These are phyloP conservation scores for Oldenlandia corymbosa DNA, from an alignment of 257 asterid genomes.

Conservation along the genomic window DNA sequence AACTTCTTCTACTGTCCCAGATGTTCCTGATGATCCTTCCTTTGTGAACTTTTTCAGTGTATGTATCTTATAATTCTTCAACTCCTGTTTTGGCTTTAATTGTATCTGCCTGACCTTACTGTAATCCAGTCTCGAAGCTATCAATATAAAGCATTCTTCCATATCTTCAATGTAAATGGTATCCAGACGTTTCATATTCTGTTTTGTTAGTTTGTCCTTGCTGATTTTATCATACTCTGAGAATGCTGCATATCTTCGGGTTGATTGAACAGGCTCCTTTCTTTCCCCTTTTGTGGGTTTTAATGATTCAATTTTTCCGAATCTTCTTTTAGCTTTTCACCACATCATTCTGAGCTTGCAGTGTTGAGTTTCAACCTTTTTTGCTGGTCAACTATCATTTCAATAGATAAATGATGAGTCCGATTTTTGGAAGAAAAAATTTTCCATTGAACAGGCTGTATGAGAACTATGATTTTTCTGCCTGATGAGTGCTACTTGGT, in stretches of 20 bases:
- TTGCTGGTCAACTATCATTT: neutral
- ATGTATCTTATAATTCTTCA: conserved; percentile 22
- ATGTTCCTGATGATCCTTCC: conserved; percentile 68
- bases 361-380: neutral
- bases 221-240: neutral
- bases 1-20: conserved; percentile 38
- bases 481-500: neutral
- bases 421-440: neutral
- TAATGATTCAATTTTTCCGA: neutral
- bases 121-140: neutral
- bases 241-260: neutral
- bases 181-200: neutral
- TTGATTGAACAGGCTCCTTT: neutral
- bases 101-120: neutral
- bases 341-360: neutral
- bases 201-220: neutral
- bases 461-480: neutral
- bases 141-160: neutral
- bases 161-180: neutral
- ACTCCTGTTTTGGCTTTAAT: neutral
- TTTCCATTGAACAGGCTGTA: neutral
- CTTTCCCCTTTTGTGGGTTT: neutral
- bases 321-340: neutral
- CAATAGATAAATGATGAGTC: neutral
- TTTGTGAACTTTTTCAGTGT: conserved; percentile 87